A percentile compares a stretch with the other conserved stretches of the same genome.
Conservation (phyloP, 2,329 filamentous ascomycete species). For the Coniosporium tulheliwenetii region DNA sequence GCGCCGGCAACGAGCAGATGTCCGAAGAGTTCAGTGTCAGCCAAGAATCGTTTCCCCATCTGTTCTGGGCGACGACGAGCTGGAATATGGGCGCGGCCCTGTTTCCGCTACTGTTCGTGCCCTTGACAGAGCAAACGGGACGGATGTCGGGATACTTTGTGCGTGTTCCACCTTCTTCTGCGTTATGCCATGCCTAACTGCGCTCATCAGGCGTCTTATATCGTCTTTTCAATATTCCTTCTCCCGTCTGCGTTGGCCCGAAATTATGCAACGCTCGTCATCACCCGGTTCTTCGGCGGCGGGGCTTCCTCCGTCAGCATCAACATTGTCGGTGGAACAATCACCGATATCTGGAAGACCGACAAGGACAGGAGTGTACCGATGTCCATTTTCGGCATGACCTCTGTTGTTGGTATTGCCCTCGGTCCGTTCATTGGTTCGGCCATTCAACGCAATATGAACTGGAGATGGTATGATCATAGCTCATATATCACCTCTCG, state of each 20-base stretch:
- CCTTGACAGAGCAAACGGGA: conserved; percentile 27
- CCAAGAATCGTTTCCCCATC: conserved; percentile 21
- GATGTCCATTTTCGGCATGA: conserved; percentile 27
- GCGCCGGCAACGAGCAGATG: conserved; percentile 8
- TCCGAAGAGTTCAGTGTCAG: conserved; percentile 22
- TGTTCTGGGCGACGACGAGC: conserved; percentile 23
- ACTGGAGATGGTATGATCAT: conserved; percentile 25
- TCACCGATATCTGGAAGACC: conserved; percentile 12
- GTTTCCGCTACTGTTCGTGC: conserved; percentile 23
- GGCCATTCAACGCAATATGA: conserved; percentile 19
- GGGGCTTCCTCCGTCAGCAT: conserved; percentile 26
- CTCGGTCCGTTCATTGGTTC: conserved; percentile 29
- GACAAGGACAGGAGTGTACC: conserved; percentile 23
- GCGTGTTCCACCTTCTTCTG: not conserved
- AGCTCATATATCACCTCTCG: conserved; percentile 5
- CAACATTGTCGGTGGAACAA: conserved; percentile 9
- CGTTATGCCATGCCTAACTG: conserved; percentile 1
- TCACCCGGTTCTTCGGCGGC: conserved; percentile 28
- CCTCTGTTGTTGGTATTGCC: conserved; percentile 26
- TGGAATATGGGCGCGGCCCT: conserved; percentile 27
- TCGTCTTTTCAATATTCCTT: conserved; percentile 23
- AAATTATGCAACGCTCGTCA: conserved; percentile 28
- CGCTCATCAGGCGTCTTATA: conserved; percentile 15
- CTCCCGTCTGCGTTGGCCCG: conserved; percentile 26
- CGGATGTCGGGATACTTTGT: conserved; percentile 27